Evolutionary conservation across 345 rosid genomes (phyloP).

Genomic region (Clausena lansium): DNA sequence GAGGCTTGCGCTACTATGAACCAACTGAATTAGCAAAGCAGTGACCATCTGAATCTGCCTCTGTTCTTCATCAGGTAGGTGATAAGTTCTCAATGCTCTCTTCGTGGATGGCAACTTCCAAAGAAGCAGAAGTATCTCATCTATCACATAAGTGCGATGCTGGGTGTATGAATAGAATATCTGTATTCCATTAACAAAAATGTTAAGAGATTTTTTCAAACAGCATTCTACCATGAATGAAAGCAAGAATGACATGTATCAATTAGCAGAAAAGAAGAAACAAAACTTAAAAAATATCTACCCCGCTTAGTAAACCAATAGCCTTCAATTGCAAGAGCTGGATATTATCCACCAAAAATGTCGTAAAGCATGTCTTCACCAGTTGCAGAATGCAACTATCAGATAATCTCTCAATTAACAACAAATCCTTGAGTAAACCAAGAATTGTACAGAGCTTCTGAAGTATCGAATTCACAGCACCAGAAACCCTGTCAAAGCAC

Average conservation of each 20-base stretch:
- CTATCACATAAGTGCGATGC: constrained; percentile 82
- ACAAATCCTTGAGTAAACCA: constrained; percentile 86
- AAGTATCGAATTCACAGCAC: constrained; percentile 67
- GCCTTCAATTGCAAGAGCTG: constrained; percentile 97
- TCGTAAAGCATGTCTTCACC: constrained; percentile 78
- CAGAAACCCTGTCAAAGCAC: constrained; percentile 70
- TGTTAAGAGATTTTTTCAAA: constrained; percentile 1
- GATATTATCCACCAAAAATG: constrained; percentile 92
- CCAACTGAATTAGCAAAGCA: constrained; percentile 93
- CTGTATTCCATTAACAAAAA: constrained; percentile 41
- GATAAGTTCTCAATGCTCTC: constrained; percentile 79
- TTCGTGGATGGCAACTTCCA: constrained; percentile 89
- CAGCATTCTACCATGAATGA: not conserved
- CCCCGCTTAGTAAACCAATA: constrained; percentile 80
- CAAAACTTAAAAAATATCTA: constrained; percentile 33
- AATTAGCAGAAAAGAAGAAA: constrained; percentile 13
- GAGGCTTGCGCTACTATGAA: constrained; percentile 84
- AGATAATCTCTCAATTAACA: constrained; percentile 82
- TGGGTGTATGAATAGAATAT: constrained; percentile 83
- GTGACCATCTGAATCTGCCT: constrained; percentile 97
- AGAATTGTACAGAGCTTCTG: constrained; percentile 96
- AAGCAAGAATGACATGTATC: constrained; percentile 1
- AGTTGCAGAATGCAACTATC: constrained; percentile 97
- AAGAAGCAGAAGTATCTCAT: constrained; percentile 81
- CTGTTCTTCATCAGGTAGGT: constrained; percentile 96